Base-by-base conservation (phyloP, 768 basidiomycete species). In the Phlegmacium glaucopus region DNA sequence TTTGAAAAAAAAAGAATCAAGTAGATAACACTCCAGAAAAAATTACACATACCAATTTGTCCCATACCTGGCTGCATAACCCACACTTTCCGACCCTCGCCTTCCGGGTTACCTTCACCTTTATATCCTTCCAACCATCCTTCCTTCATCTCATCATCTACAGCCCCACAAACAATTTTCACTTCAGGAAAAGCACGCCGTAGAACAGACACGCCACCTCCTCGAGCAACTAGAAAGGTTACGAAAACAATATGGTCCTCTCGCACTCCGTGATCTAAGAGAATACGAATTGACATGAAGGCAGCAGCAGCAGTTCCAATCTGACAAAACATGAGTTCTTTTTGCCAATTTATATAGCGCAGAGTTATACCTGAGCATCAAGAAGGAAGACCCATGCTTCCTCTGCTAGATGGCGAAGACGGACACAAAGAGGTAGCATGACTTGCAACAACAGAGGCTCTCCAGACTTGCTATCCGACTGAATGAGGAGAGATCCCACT, bases 201-300 rank as follows among this genome's bases (percentile, higher is more conserved):
- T 16, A 98, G 74, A 1, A 89, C 80, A 2, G 79, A 77, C 15
- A 96, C 62, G 9, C 93, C 90, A 13, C 94, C 93, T 12, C 72
- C 76, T n/a, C 82, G 77, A 6, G 93, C 87, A 40, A 95, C 86
- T 8, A 97, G 75, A 69, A 95, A 92, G 0, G 92, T 86, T 11
- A 94, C 80, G 59, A 94, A 94, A 47, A 96, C 82, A 54, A 96
- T 94, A 57, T 80, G 83, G 50, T 87, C 82, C 63, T 93, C 80
- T 46, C 64, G 78, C 13, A 95, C 84, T 10, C 95, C 93, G 55
- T 99, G 95, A 61, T 99, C 95, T 13, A 98, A 76, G 9, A 97
- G 71, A 9, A 95, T 80, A 25, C 95, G 87, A 51, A 99, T 90
- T 0, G 94, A 87, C 95, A 98, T 97, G 64, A 97, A 89, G 15